Conservation (phyloP, 2,329 filamentous ascomycete species). For the Cyphellophora europaea region DNA sequence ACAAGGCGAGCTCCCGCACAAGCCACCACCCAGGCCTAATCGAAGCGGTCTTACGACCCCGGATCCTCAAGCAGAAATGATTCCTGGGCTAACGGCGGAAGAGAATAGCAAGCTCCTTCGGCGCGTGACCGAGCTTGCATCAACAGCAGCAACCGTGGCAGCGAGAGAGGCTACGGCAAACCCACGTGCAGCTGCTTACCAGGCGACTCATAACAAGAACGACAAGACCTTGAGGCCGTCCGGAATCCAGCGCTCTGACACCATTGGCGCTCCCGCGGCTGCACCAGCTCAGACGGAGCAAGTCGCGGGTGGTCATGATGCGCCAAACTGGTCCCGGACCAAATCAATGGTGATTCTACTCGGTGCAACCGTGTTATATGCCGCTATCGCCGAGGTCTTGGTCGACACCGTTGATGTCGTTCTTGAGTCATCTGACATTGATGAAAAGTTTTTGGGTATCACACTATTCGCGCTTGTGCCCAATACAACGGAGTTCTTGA, state of each 20-base stretch:
- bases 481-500: slow-evolving; percentile 97
- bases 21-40: slow-evolving; percentile 63
- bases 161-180: slow-evolving; percentile 61
- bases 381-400: slow-evolving; percentile 92
- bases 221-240: neutral
- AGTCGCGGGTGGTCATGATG: slow-evolving; percentile 72
- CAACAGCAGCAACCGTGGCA: slow-evolving; percentile 79
- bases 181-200: slow-evolving; percentile 41
- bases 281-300: slow-evolving; percentile 32
- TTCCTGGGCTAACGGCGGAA: slow-evolving; percentile 67
- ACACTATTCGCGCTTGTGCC: slow-evolving; percentile 94
- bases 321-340: slow-evolving; percentile 91
- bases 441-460: slow-evolving; percentile 95
- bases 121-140: slow-evolving; percentile 87
- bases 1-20: slow-evolving; percentile 41
- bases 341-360: slow-evolving; percentile 89
- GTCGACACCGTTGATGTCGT: slow-evolving; percentile 98
- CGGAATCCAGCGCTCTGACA: neutral
- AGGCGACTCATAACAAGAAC: slow-evolving; percentile 22
- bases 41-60: slow-evolving; percentile 28
- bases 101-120: slow-evolving; percentile 74
- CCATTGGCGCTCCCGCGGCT: slow-evolving; percentile 1
- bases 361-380: slow-evolving; percentile 81
- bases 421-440: slow-evolving; percentile 76
- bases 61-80: slow-evolving; percentile 29